Evolutionary conservation across 176 grass and related monocot species (phyloP).

Genomic region (Hsuehochloa calcarea): DNA sequence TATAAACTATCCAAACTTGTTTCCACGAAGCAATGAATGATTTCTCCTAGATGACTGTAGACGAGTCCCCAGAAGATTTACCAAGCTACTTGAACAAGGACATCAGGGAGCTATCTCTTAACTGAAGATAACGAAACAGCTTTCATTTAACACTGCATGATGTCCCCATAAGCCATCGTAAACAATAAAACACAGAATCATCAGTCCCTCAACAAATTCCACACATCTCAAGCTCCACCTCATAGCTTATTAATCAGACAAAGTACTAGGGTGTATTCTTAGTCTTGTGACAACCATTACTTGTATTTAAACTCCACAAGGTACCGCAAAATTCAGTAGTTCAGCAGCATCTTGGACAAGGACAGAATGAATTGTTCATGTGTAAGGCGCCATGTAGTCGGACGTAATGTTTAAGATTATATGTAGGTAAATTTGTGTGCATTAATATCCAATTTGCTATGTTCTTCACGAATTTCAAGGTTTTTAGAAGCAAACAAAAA

Average conservation of each 20-base stretch:
- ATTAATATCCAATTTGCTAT: neutral
- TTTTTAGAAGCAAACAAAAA: neutral
- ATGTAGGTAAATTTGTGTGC: neutral
- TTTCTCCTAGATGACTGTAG: neutral
- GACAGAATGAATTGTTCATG: neutral
- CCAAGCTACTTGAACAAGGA: neutral
- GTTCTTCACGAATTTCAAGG: neutral
- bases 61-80: neutral
- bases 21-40: neutral
- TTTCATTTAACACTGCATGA: neutral
- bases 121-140: neutral
- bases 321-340: neutral
- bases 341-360: neutral
- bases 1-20: neutral
- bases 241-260: neutral
- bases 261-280: neutral
- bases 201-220: neutral
- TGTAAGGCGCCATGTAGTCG: neutral
- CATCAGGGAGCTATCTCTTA: neutral
- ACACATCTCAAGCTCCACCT: neutral
- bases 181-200: neutral
- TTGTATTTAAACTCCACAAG: constrained; percentile 1
- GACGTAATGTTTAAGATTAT: neutral
- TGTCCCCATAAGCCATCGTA: neutral
- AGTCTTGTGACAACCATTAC: neutral